Base-by-base conservation (phyloP, 306 rosid genomes). In the Senna tora region DNA sequence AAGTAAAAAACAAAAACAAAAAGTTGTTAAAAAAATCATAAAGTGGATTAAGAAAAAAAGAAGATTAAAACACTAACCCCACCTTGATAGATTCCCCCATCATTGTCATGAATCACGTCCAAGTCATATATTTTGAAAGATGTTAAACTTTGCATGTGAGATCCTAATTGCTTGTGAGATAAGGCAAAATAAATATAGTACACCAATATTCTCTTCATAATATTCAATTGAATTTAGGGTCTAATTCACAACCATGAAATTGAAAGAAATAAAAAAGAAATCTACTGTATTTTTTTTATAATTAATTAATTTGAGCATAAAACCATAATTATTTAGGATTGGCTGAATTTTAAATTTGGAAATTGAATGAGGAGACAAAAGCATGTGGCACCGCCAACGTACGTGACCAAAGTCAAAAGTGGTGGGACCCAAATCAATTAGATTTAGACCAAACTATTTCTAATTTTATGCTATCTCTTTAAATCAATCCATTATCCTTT, bases 311-410 rank as follows among this genome's bases (percentile, higher is more conserved):
- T 41, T 41, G 46, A 41, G 13, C 46, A 41, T 41, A 41, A 41
- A 10, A 41, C 10, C 1, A 12, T 11, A 41, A 9, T 41, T 41
- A 41, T 41, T 10, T 9, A 41, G 8, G 42, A 38, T 7, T 13
- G 10, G 15, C 11, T 36, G 39, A 2, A 7, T 3, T 36, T 36
- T 36, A 3, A 36, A 36, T 36, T 36, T 7, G 5, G 2, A 42
- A 42, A 42, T 9, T 2, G 47, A 42, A 17, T 2, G 55, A 50
- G 57, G 30, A 8, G 67, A 62, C 67, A 62, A 2, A 0, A 0
- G 67, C 67, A 62, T 62, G 67, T 62, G 67, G 32, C 67, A 62
- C 67, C 67, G 67, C 67, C 51, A 62, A 5, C 16, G 15, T 38
- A 21, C 50, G 67, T 17, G 32, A 38, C 50, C 12, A 62, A 62